Evolutionary conservation across 139 green algal species (phyloP).

Genomic region (Dunaliella primolecta): DNA sequence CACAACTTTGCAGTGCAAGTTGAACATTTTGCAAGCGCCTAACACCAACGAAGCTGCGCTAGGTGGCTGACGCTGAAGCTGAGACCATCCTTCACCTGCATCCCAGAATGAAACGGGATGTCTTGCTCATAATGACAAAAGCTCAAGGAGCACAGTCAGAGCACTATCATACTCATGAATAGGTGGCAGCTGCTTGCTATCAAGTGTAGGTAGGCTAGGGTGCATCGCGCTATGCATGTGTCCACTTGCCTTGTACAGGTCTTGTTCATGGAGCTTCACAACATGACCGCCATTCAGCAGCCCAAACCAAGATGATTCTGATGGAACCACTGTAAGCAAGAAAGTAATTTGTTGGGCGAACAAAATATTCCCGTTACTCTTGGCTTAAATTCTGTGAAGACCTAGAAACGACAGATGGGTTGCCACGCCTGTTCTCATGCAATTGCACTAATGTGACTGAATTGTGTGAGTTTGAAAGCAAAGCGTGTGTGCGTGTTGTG

Average conservation of each 20-base stretch:
- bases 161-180: neutral
- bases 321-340: conserved; percentile 61
- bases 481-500: too few relatives aligned
- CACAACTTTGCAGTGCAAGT: too few relatives aligned
- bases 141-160: neutral
- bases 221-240: neutral
- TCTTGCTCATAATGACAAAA: neutral
- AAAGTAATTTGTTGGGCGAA: neutral
- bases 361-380: too few relatives aligned
- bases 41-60: neutral
- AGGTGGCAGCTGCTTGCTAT: neutral
- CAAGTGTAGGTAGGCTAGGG: neutral
- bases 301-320: conserved; percentile 72
- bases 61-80: neutral
- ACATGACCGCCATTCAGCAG: conserved; percentile 67
- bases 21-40: neutral
- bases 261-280: conserved; percentile 41
- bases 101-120: too few relatives aligned
- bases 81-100: too few relatives aligned
- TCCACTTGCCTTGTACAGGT: conserved; percentile 37
- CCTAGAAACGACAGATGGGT: neutral
- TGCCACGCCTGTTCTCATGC: neutral
- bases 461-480: neutral
- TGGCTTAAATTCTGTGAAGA: too few relatives aligned
- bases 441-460: neutral